These are phyloP conservation scores for Cyberlindnera amylophila DNA, from an alignment of 805 yeast species.

Conservation along the genomic window DNA sequence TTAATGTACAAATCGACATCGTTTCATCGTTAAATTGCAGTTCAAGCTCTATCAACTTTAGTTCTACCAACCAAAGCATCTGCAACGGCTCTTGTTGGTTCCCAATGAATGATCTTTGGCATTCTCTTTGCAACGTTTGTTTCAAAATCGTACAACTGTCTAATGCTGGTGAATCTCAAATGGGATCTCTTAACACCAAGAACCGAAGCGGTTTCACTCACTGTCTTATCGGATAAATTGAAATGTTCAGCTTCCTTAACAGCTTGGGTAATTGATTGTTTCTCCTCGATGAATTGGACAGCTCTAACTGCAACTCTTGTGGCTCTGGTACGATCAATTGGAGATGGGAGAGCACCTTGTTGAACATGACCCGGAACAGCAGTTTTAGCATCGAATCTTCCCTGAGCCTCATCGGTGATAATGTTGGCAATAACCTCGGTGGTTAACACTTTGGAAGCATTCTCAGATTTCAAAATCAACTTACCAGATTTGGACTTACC, in stretches of 20 bases:
- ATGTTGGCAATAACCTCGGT: constrained; percentile 71
- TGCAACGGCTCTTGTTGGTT: constrained; percentile 65
- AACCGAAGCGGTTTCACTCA: constrained; percentile 65
- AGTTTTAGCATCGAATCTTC: constrained; percentile 70
- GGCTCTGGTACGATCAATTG: constrained; percentile 75
- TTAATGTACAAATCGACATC: background rate
- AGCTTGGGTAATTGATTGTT: constrained; percentile 36
- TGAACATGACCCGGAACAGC: constrained; percentile 87
- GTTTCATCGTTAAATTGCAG: background rate
- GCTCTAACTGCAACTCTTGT: constrained; percentile 69
- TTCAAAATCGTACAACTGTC: constrained; percentile 80
- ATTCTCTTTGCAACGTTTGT: constrained; percentile 78
- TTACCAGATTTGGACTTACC: constrained; percentile 71
- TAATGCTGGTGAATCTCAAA: constrained; percentile 67
- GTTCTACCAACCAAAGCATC: constrained; percentile 79
- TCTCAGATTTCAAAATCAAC: constrained; percentile 61
- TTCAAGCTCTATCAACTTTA: constrained; percentile 8
- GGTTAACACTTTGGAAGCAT: constrained; percentile 66
- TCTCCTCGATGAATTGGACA: constrained; percentile 61
- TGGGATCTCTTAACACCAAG: constrained; percentile 80
- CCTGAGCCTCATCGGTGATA: constrained; percentile 54
- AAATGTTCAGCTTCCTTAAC: constrained; percentile 43
- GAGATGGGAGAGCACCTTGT: constrained; percentile 76
- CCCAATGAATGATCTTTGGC: constrained; percentile 89
- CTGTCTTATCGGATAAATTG: constrained; percentile 34